phyloP scores from a whole-genome alignment of 306 rosid species.

The Acmispon strigosus region DNA sequence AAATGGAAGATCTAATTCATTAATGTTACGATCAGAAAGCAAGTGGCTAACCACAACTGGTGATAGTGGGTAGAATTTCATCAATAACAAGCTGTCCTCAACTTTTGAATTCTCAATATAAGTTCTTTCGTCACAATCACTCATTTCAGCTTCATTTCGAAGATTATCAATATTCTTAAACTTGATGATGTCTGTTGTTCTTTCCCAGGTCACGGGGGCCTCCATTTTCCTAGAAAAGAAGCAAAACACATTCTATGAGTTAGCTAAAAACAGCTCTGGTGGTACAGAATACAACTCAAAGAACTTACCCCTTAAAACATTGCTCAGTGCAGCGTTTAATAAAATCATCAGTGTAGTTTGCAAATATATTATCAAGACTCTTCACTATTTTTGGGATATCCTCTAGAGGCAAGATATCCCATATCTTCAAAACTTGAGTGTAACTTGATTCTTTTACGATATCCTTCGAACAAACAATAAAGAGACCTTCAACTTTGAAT shows the following conservation, averaged over 20 bases:
- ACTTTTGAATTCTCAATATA: slow-evolving; percentile 71
- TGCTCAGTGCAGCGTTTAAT: slow-evolving; percentile 38
- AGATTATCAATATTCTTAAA: slow-evolving; percentile 19
- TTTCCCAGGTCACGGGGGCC: slow-evolving; percentile 47
- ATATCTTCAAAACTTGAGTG: slow-evolving; percentile 53
- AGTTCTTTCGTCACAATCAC: slow-evolving; percentile 35
- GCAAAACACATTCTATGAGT: neutral
- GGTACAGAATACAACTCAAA: neutral
- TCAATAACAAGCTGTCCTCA: slow-evolving; percentile 57
- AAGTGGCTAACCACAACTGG: slow-evolving; percentile 42
- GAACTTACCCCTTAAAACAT: slow-evolving; percentile 39
- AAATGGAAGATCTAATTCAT: slow-evolving; percentile 58
- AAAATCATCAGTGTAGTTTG: slow-evolving; percentile 42
- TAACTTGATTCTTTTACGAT: slow-evolving; percentile 29
- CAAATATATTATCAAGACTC: slow-evolving; percentile 45
- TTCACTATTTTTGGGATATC: slow-evolving; percentile 42
- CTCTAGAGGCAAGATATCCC: slow-evolving; percentile 56
- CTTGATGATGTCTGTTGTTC: slow-evolving; percentile 23
- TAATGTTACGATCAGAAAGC: slow-evolving; percentile 35
- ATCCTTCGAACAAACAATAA: slow-evolving; percentile 44
- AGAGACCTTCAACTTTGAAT: slow-evolving; percentile 45
- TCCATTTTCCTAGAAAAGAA: slow-evolving; percentile 32
- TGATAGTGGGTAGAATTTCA: slow-evolving; percentile 65
- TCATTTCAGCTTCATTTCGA: slow-evolving; percentile 19
- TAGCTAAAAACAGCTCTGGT: neutral